phyloP scores from a whole-genome alignment of 176 grass and related monocot genomes.

The Musa beccarii region DNA sequence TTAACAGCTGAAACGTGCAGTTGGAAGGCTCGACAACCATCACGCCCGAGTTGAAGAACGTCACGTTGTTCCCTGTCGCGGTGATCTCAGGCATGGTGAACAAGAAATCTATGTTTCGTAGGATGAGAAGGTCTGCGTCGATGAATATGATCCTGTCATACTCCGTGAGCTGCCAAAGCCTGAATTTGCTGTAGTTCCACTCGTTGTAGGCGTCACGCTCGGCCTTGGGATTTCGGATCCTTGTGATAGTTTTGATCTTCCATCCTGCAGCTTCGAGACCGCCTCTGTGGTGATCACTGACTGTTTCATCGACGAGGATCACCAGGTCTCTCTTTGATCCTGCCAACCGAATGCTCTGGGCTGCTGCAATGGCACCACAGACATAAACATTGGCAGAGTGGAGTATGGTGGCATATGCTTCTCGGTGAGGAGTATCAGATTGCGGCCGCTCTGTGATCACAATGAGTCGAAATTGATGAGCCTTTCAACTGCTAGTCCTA shows the following conservation, averaged over 20 bases:
- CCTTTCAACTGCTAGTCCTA: too few relatives aligned
- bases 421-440: neutral
- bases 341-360: constrained; percentile 1
- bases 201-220: constrained; percentile 8
- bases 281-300: constrained; percentile 3
- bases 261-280: constrained; percentile 1
- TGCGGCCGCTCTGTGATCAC: neutral
- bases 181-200: constrained; percentile 20
- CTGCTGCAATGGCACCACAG: constrained; percentile 8
- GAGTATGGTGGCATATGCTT: constrained; percentile 15
- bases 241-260: neutral
- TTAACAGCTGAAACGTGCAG: constrained; percentile 3
- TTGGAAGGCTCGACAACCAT: constrained; percentile 15
- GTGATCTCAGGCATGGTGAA: constrained; percentile 14
- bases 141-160: constrained; percentile 17
- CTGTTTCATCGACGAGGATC: constrained; percentile 5
- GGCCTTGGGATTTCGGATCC: constrained; percentile 11
- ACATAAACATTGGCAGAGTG: constrained; percentile 6
- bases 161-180: constrained; percentile 12
- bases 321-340: constrained; percentile 11
- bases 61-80: constrained; percentile 6
- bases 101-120: constrained; percentile 6
- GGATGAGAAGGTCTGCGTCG: constrained; percentile 16
- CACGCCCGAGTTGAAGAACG: constrained; percentile 12
- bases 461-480: too few relatives aligned